phyloP scores from a whole-genome alignment of 371 early-diverging fungal genomes.

The Apophysomyces variabilis region DNA sequence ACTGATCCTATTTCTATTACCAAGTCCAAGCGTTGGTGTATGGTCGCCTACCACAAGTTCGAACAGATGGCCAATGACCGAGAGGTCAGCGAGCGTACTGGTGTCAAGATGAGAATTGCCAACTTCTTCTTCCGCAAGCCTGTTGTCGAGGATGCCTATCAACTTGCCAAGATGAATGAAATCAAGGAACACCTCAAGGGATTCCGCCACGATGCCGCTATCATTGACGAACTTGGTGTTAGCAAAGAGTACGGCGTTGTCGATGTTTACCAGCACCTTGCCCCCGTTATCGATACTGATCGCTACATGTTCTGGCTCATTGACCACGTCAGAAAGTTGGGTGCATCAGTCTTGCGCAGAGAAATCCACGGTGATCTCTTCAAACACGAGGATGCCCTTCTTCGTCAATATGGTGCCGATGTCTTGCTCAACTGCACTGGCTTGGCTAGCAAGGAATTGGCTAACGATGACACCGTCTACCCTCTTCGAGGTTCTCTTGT shows the following conservation, averaged over 20 bases:
- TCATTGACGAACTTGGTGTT: background rate
- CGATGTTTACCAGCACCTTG: slow-evolving; percentile 1
- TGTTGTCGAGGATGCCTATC: background rate
- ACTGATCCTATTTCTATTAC: slow-evolving; percentile 6
- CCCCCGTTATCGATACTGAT: background rate
- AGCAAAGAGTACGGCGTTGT: slow-evolving; percentile 7
- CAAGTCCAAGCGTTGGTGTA: slow-evolving; percentile 7
- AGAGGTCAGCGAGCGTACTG: slow-evolving; percentile 1
- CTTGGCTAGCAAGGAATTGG: slow-evolving; percentile 2
- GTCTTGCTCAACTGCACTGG: slow-evolving; percentile 12
- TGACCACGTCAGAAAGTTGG: slow-evolving; percentile 7
- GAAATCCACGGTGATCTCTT: slow-evolving; percentile 8
- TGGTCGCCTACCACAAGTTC: slow-evolving; percentile 6
- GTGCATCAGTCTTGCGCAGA: background rate
- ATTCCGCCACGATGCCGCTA: slow-evolving; percentile 7
- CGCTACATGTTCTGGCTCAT: slow-evolving; percentile 4
- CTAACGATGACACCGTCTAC: slow-evolving; percentile 1
- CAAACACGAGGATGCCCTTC: slow-evolving; percentile 1
- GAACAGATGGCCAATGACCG: slow-evolving; percentile 7
- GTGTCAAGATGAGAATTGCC: slow-evolving; percentile 5
- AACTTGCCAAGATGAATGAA: slow-evolving; percentile 6
- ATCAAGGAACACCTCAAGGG: slow-evolving; percentile 8
- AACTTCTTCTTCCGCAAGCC: slow-evolving; percentile 9
- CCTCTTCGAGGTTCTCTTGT: slow-evolving; percentile 5
- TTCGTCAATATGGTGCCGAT: slow-evolving; percentile 10